Evolutionary conservation across 2,329 filamentous ascomycete species (phyloP).

Genomic region (Beauveria rudraprayagi): DNA sequence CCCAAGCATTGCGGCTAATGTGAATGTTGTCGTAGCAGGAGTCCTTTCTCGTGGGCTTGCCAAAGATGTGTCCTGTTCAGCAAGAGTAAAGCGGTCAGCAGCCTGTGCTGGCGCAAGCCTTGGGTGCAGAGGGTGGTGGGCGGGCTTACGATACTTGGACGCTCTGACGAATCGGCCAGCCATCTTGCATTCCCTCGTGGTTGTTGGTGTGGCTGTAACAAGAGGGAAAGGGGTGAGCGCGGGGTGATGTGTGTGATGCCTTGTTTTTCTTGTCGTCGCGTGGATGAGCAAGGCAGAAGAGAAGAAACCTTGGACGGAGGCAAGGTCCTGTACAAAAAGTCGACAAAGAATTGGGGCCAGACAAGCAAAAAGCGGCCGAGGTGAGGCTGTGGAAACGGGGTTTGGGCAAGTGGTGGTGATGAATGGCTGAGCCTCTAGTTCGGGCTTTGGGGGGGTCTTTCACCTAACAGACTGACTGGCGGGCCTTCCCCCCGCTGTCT

Average conservation of each 20-base stretch:
- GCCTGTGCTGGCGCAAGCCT: slow-evolving; percentile 1
- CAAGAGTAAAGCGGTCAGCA: slow-evolving; percentile 15
- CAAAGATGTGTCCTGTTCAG: slow-evolving; percentile 84
- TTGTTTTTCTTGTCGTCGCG: not conserved
- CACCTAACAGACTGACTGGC: not conserved
- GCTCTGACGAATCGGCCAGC: slow-evolving; percentile 58
- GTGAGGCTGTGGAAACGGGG: slow-evolving; percentile 17
- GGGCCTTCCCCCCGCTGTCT: not conserved
- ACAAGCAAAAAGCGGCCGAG: slow-evolving; percentile 5
- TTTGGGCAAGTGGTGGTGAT: slow-evolving; percentile 12
- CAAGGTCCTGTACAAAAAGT: not conserved
- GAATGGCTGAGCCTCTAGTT: slow-evolving; percentile 2
- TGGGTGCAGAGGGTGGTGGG: slow-evolving; percentile 15
- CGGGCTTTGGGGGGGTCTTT: not conserved
- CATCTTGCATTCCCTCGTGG: slow-evolving; percentile 30
- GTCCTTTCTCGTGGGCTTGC: slow-evolving; percentile 90
- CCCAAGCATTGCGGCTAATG: slow-evolving; percentile 98
- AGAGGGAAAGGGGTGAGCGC: not conserved
- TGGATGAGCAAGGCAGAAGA: not conserved
- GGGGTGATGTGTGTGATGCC: not conserved
- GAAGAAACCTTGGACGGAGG: not conserved
- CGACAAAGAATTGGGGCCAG: slow-evolving; percentile 4
- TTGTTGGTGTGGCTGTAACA: not conserved
- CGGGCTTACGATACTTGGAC: slow-evolving; percentile 58
- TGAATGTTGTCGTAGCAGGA: slow-evolving; percentile 97